Percentiles rank a stretch among this genome's conserved stretches.
Evolutionary conservation across 2,329 filamentous ascomycete genomes (phyloP).

Genomic region (Calonectria pteridis): DNA sequence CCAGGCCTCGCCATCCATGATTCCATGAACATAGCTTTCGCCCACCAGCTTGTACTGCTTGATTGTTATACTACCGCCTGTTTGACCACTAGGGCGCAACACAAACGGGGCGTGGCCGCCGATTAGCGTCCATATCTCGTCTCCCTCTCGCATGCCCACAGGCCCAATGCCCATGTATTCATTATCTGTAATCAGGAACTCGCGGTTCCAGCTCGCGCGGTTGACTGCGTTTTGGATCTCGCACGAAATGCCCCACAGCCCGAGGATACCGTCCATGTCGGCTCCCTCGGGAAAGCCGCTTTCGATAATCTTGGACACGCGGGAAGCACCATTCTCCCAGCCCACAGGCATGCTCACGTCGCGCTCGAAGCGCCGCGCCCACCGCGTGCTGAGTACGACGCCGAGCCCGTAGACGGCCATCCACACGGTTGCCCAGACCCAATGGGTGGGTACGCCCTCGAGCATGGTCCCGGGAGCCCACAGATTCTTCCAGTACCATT

Average conservation of each 20-base stretch:
- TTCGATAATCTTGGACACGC: neutral
- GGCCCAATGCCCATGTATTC: neutral
- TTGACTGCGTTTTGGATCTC: neutral
- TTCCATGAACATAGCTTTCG: neutral
- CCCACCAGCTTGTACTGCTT: neutral
- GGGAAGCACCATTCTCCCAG: neutral
- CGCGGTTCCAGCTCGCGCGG: neutral
- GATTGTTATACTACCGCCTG: neutral
- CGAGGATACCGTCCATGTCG: neutral
- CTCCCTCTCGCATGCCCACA: neutral
- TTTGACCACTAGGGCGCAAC: neutral
- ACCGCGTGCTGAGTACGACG: neutral
- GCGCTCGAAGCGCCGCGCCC: neutral
- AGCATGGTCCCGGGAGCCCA: neutral
- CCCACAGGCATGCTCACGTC: neutral
- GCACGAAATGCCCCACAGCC: neutral
- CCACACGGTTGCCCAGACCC: neutral
- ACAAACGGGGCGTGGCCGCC: neutral
- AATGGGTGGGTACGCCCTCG: neutral
- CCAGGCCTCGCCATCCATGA: neutral
- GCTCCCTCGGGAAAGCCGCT: neutral
- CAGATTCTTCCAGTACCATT: neutral
- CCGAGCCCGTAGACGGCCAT: neutral
- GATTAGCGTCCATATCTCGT: neutral
- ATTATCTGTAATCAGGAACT: neutral